Evolutionary conservation across 2,329 filamentous ascomycete genomes (phyloP).

Genomic region (Colletotrichum orchidophilum): DNA sequence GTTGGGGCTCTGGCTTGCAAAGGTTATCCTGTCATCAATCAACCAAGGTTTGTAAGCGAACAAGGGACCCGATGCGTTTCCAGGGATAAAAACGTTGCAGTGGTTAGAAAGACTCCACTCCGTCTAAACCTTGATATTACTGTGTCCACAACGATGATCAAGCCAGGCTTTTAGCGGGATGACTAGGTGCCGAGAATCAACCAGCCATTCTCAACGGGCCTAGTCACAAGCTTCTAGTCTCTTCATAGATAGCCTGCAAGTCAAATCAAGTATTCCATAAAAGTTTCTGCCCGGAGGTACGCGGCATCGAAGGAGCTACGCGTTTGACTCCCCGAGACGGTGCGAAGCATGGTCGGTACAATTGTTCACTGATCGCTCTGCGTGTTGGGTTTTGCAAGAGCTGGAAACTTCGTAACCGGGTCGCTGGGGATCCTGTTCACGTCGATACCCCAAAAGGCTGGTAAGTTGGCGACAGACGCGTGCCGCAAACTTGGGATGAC

Average conservation of each 20-base stretch:
- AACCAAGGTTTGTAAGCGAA: neutral
- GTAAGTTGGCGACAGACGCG: constrained; percentile 30
- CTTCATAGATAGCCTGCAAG: neutral
- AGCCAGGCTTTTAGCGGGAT: constrained; percentile 3
- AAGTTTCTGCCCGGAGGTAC: neutral
- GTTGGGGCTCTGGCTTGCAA: neutral
- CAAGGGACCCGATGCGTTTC: neutral
- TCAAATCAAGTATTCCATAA: neutral
- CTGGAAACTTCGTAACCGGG: neutral
- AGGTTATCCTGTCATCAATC: neutral
- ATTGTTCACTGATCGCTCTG: neutral
- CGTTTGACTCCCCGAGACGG: neutral
- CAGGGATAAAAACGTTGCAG: constrained; percentile 7
- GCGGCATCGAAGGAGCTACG: neutral
- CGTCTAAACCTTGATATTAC: constrained; percentile 8
- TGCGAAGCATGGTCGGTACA: neutral
- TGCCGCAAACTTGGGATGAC: constrained; percentile 14
- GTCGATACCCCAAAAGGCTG: neutral
- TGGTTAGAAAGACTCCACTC: neutral
- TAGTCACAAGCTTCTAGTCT: neutral
- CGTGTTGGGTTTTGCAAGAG: neutral
- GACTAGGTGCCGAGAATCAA: neutral
- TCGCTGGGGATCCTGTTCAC: neutral
- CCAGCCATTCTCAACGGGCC: neutral
- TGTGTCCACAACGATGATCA: neutral